Conservation (phyloP, 23 red algal genomes). For the Gracilaria gracilis region DNA sequence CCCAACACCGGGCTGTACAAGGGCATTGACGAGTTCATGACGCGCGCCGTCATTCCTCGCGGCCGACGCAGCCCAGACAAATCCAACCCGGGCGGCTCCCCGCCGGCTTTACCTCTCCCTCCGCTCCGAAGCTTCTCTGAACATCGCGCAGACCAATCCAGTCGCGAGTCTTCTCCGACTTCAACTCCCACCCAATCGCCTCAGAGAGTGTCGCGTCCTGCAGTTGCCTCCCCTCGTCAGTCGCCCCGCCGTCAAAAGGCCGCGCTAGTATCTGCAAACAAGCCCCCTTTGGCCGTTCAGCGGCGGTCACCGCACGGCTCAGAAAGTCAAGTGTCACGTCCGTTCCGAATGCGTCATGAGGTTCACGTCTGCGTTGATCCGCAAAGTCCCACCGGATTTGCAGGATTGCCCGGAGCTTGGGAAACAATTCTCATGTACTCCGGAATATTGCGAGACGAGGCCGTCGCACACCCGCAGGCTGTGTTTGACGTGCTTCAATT, state of each 20-base stretch:
- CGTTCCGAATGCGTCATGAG: slow-evolving; percentile 65
- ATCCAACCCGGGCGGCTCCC: no score
- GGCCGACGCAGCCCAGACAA: slow-evolving; percentile 45
- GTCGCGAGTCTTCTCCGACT: slow-evolving; percentile 31
- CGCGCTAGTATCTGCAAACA: not conserved
- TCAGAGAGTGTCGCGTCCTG: not conserved
- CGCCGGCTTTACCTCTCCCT: slow-evolving; percentile 7
- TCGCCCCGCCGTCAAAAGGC: not conserved
- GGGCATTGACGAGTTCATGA: slow-evolving; percentile 72
- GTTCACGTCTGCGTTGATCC: slow-evolving; percentile 83
- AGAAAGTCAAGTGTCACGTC: slow-evolving; percentile 30
- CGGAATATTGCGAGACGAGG: slow-evolving; percentile 81
- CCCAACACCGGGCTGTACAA: slow-evolving; percentile 53
- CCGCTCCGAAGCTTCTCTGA: slow-evolving; percentile 13
- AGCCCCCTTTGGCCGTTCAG: not conserved
- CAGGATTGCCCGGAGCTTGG: slow-evolving; percentile 85
- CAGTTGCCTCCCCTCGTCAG: not conserved
- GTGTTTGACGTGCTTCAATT: slow-evolving; percentile 89
- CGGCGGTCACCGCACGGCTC: not conserved
- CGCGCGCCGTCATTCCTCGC: slow-evolving; percentile 44
- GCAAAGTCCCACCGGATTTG: slow-evolving; percentile 79
- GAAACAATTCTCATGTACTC: slow-evolving; percentile 82
- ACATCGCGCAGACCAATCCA: not conserved
- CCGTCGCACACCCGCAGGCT: slow-evolving; percentile 81
- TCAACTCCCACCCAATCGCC: not conserved